phyloP scores from a whole-genome alignment of 2,329 filamentous ascomycete genomes.

The Neonectria punicea region DNA sequence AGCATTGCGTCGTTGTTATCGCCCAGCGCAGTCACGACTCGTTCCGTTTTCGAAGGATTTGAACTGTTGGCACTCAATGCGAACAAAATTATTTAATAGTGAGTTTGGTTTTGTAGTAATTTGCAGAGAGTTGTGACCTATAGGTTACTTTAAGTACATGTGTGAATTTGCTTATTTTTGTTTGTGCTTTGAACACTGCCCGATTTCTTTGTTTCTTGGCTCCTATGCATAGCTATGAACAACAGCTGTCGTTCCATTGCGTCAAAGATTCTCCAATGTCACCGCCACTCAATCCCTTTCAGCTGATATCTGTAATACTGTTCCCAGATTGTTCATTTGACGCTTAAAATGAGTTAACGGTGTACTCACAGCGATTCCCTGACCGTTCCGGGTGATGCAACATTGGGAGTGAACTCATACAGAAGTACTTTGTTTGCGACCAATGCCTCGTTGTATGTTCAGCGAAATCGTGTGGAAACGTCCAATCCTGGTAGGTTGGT shows the following conservation, averaged over 20 bases:
- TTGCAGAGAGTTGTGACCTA: background rate
- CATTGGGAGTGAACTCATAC: background rate
- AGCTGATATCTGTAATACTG: background rate
- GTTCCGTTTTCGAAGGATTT: background rate
- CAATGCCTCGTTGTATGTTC: background rate
- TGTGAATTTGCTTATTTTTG: background rate
- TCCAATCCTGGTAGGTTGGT: constrained; percentile 31
- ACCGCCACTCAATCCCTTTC: background rate
- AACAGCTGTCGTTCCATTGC: background rate
- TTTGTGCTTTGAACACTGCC: background rate
- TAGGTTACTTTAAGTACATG: background rate
- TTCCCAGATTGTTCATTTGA: background rate
- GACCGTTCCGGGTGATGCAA: background rate
- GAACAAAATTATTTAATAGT: background rate
- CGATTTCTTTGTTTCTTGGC: background rate
- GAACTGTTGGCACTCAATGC: background rate
- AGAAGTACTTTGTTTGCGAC: background rate
- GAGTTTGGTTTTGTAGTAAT: background rate
- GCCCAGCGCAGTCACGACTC: background rate
- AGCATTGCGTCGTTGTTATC: background rate
- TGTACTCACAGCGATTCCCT: background rate
- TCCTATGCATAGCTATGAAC: background rate
- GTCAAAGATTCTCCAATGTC: background rate
- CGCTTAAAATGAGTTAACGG: background rate
- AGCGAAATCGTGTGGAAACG: constrained; percentile 25